Evolutionary conservation across 495 filamentous ascomycete genomes (phyloP).

Genomic region (Hypoxylon crocopeplum): DNA sequence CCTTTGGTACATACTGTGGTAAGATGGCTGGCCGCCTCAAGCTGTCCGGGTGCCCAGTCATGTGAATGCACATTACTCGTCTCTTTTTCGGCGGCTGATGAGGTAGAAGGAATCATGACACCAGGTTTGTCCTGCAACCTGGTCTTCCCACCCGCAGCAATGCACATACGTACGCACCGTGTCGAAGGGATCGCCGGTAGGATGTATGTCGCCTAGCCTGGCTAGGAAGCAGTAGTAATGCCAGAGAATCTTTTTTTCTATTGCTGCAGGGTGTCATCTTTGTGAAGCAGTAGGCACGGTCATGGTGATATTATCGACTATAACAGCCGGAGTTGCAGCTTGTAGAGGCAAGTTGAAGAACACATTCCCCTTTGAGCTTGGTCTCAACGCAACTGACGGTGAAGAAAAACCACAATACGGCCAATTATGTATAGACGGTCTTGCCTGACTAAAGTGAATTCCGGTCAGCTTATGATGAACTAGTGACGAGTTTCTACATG

Average conservation of each 20-base stretch:
- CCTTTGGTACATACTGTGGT: background rate
- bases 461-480: conserved; percentile 5
- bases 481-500: conserved; percentile 7
- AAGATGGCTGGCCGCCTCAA: conserved; percentile 17
- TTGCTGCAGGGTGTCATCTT: conserved; percentile 25
- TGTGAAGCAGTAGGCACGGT: conserved; percentile 24
- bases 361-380: conserved; percentile 37
- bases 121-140: conserved; percentile 16
- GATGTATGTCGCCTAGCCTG: conserved; percentile 20
- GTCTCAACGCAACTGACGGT: conserved; percentile 10
- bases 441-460: background rate
- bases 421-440: conserved; percentile 5
- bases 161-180: conserved; percentile 6
- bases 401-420: conserved; percentile 15
- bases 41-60: conserved; percentile 13
- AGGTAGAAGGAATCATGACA: conserved; percentile 19
- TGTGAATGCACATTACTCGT: background rate
- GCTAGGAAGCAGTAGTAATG: conserved; percentile 25
- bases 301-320: conserved; percentile 19
- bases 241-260: conserved; percentile 10
- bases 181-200: conserved; percentile 8
- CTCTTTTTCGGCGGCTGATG: conserved; percentile 31
- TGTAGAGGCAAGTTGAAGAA: conserved; percentile 28
- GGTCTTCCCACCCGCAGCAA: conserved; percentile 1
- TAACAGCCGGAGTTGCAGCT: conserved; percentile 24